These are phyloP conservation scores for Carex myosuroides DNA, from an alignment of 176 grass and related monocot species.

Conservation along the genomic window DNA sequence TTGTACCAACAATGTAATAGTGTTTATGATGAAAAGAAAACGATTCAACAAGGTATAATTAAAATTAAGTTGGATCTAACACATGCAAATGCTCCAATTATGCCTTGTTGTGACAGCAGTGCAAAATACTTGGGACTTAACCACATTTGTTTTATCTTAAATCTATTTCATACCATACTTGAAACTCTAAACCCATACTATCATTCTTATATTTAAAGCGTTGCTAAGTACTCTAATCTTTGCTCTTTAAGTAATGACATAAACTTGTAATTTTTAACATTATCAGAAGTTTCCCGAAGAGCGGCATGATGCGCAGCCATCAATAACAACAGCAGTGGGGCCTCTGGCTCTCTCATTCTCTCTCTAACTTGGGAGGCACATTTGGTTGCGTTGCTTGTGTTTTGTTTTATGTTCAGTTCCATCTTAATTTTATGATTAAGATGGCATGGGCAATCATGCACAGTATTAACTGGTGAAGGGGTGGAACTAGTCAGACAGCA, in stretches of 20 bases:
- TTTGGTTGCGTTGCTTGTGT: slow-evolving; percentile 27
- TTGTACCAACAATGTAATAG: not conserved
- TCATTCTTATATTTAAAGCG: not conserved
- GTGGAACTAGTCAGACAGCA: slow-evolving; percentile 21
- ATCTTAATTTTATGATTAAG: slow-evolving; percentile 55
- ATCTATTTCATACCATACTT: not conserved
- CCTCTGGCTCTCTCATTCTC: slow-evolving; percentile 16
- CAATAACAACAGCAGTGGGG: slow-evolving; percentile 43
- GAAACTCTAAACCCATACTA: not conserved
- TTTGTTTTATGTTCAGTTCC: slow-evolving; percentile 29
- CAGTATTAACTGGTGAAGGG: slow-evolving; percentile 45
- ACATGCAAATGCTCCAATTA: not conserved
- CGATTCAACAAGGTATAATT: not conserved
- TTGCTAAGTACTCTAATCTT: not conserved
- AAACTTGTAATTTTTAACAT: slow-evolving; percentile 3
- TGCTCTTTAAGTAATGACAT: not conserved
- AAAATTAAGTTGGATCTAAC: not conserved
- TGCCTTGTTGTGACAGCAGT: not conserved
- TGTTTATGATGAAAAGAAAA: not conserved
- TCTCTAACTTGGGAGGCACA: slow-evolving; percentile 19
- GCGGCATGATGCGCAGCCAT: slow-evolving; percentile 64
- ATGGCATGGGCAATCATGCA: slow-evolving; percentile 58
- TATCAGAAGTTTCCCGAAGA: slow-evolving; percentile 56
- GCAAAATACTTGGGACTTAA: not conserved
- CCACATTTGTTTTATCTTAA: not conserved